A percentile compares a stretch with the other conserved stretches of the same genome.
Conservation (phyloP, 805 yeast genomes). For the Priceomyces castillae region DNA sequence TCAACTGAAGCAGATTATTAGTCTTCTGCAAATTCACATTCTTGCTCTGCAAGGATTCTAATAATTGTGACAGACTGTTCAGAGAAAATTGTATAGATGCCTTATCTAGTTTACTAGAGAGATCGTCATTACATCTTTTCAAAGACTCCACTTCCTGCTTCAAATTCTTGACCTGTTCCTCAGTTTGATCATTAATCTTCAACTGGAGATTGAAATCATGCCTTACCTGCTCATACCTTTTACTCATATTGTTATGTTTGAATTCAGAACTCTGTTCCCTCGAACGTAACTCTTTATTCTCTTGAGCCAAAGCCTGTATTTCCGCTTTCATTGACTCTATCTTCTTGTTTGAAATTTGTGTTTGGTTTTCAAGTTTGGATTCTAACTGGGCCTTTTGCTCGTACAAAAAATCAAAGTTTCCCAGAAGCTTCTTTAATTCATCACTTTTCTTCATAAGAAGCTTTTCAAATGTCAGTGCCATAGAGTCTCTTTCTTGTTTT, state of each 20-base stretch:
- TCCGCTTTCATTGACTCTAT: constrained; percentile 17
- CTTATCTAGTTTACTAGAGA: constrained; percentile 21
- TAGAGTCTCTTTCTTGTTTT: constrained; percentile 24
- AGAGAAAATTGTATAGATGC: constrained; percentile 10
- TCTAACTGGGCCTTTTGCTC: constrained; percentile 32
- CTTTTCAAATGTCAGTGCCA: constrained; percentile 23
- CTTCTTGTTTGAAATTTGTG: constrained; percentile 22
- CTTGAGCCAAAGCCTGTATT: constrained; percentile 9
- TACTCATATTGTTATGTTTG: constrained; percentile 21
- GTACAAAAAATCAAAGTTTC: constrained; percentile 35
- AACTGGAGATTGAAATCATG: constrained; percentile 34
- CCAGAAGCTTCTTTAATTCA: constrained; percentile 29
- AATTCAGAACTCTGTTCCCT: constrained; percentile 12
- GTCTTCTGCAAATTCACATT: constrained; percentile 44
- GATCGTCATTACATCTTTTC: constrained; percentile 26
- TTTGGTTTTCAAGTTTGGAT: constrained; percentile 30
- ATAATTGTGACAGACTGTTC: constrained; percentile 6
- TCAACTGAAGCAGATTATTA: constrained; percentile 51
- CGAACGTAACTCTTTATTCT: neutral
- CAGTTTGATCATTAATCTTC: constrained; percentile 36
- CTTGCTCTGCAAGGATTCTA: constrained; percentile 23
- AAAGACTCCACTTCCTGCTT: constrained; percentile 19
- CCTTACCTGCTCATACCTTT: constrained; percentile 32
- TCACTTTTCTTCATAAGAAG: constrained; percentile 31
- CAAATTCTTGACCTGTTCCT: constrained; percentile 31